Conservation (phyloP, 495 filamentous ascomycete genomes). For the Xylaria cubensis region DNA sequence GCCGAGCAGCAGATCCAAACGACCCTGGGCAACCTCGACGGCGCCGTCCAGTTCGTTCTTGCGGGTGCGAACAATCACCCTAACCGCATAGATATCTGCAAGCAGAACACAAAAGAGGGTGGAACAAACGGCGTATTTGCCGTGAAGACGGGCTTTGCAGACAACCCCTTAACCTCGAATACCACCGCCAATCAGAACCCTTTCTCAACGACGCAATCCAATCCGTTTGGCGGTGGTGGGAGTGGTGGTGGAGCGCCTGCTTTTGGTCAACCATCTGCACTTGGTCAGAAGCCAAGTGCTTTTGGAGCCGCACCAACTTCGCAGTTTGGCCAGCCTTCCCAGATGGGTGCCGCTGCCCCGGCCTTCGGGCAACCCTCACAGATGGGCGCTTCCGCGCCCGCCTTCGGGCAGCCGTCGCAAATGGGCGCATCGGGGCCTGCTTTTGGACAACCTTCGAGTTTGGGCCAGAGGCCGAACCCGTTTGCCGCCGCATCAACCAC, state of each 20-base stretch:
- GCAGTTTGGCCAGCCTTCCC: conserved; percentile 51
- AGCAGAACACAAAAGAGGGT: conserved; percentile 49
- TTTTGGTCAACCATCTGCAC: conserved; percentile 53
- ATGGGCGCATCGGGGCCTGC: conserved; percentile 37
- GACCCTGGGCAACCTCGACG: conserved; percentile 69
- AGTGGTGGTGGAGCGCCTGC: conserved; percentile 21
- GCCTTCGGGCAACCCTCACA: conserved; percentile 52
- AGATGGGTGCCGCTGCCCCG: conserved; percentile 40
- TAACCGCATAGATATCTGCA: conserved; percentile 77
- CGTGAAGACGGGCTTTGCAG: conserved; percentile 27
- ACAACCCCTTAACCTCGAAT: conserved; percentile 37
- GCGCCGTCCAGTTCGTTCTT: conserved; percentile 74
- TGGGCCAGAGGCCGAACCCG: conserved; percentile 50
- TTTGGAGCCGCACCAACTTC: conserved; percentile 47
- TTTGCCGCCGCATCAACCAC: conserved; percentile 38
- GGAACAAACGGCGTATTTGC: conserved; percentile 38
- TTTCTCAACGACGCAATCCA: conserved; percentile 43
- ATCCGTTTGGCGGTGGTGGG: conserved; percentile 31
- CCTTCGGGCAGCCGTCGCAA: conserved; percentile 43
- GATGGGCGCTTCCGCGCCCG: conserved; percentile 40
- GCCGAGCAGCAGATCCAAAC: conserved; percentile 73
- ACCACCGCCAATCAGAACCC: conserved; percentile 35
- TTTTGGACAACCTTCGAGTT: conserved; percentile 44
- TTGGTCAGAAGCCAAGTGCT: conserved; percentile 50
- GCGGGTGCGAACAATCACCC: conserved; percentile 75